Conservation (phyloP, 2,329 filamentous ascomycete species). For the Pseudonectria foliicola region DNA sequence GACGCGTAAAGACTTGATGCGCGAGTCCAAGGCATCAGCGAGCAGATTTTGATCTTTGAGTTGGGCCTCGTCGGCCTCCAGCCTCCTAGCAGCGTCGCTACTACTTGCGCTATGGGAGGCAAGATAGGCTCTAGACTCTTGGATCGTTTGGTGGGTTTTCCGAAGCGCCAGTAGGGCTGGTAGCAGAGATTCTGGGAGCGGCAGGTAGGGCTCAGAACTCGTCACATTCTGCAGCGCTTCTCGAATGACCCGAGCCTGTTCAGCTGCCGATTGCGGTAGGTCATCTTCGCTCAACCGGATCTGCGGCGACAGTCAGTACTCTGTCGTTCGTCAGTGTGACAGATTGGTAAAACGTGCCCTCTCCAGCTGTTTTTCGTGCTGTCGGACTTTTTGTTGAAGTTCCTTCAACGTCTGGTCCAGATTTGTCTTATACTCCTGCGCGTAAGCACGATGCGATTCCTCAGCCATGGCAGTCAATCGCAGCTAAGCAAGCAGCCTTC, state of each 20-base stretch:
- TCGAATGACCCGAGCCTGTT: constrained; percentile 42
- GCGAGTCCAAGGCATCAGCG: constrained; percentile 43
- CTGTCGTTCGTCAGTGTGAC: too few relatives aligned
- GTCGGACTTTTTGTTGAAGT: constrained; percentile 51
- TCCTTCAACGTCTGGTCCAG: constrained; percentile 62
- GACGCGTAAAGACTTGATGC: constrained; percentile 53
- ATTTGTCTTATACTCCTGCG: constrained; percentile 33
- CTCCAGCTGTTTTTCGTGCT: constrained; percentile 45
- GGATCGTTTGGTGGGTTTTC: constrained; percentile 55
- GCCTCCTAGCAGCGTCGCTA: constrained; percentile 35
- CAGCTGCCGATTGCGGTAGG: constrained; percentile 21
- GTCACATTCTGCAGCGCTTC: constrained; percentile 59
- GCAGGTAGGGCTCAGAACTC: constrained; percentile 56
- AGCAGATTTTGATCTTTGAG: constrained; percentile 50
- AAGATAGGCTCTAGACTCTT: constrained; percentile 57
- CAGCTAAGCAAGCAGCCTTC: too few relatives aligned
- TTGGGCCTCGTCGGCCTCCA: constrained; percentile 44
- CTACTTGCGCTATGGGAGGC: constrained; percentile 34
- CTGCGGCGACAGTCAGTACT: constrained; percentile 12
- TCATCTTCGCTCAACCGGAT: constrained; percentile 20
- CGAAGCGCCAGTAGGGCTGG: constrained; percentile 66
- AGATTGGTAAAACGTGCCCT: constrained; percentile 29
- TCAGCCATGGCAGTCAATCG: constrained; percentile 16
- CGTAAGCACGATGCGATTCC: constrained; percentile 17
- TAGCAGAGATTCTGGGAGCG: constrained; percentile 58